Base-by-base conservation (phyloP, 2,329 filamentous ascomycete genomes). In the Pyrenophora teres region DNA sequence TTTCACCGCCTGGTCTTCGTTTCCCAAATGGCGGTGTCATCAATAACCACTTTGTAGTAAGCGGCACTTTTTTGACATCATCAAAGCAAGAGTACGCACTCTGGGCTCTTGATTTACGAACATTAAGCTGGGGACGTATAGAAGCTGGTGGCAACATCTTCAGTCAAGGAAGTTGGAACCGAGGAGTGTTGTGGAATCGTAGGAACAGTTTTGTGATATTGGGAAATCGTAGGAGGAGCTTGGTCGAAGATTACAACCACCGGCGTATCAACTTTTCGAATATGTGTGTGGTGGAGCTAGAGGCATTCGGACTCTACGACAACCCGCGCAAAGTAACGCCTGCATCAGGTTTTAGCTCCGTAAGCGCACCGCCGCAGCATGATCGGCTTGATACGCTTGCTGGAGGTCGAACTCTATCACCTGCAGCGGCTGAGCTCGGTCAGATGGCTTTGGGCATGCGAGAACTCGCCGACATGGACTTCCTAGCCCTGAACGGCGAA, bases 211-310 rank as follows among this genome's bases (percentile, higher is more conserved):
- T 97, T 76, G 92, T 97, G 30, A 93, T 99, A 57, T 81, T 99
- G 32, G 94, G 94, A 40, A 95, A 97, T 72, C 85, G 94, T 32
- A 96, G 96, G 74, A 82, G 94, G 56, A 97, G 90, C 62, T 81
- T 99, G 27, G 93, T 97, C 0, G 93, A 99, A 63, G 94, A 99
- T 73, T 99, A 99, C 75, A 97, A 97, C 70, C 94, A 97, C 68
- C 88, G 94, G 9, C 88, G 94, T 21, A 95, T 99, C 75, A 99
- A 99, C 74, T 99, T 97, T 71, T 90, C 89, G 8, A 95, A 99
- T 68, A 86, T 97, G 23, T 97, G 94, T 73, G 89, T 97, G 81
- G 93, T 99, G 7, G 94, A 99, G 74, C 80, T 99, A 9, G 94
- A 99, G 71, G 92, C 94, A 0, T 99, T 97, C 77, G 94, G 94